Evolutionary conservation across 2,329 filamentous ascomycete genomes (phyloP), one percentile per base, ranked within the genome.

Genomic region (Colletotrichum sp.): DNA sequence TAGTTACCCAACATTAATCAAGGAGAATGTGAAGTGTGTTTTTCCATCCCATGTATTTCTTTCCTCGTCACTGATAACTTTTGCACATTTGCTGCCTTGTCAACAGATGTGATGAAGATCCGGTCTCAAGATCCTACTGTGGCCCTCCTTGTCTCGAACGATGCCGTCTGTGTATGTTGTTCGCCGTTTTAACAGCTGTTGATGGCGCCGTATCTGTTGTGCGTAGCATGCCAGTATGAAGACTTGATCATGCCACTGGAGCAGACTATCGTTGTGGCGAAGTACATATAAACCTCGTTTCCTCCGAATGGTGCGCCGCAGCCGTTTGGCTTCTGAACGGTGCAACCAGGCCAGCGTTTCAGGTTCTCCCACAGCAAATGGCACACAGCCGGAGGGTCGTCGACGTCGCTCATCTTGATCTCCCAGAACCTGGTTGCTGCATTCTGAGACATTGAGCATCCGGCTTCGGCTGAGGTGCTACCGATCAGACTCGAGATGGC

Each of bases 131-230:
- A 22, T 52, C 44, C 2, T 0, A 1, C 0, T 52, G 10, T 13
- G 12, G 1, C 44, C 0, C 6, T 0, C n/a, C 0, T 8, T 22
- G 36, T 4, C 44, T 13, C 6, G 6, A 52, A 22, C 0, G n/a
- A 13, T 22, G 3, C 12, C n/a, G 10, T 0, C n/a, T 52, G 4
- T 52, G n/a, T 1, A 4, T 24, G n/a, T 5, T 22, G 6, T 22
- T 8, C 0, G 12, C 2, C n/a, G 2, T 28, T 18, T 64, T 2
- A 70, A n/a, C 68, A 70, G 30, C 59, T 63, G 2, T 48, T 24
- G 57, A 63, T 59, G 8, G 57, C 10, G 6, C 68, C 68, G 34
- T 52, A 70, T 16, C 28, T 15, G 36, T 70, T 70, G 13, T 26
- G 10, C 18, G 68, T 70, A 36, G 68, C 68, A 28, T 70, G 68